Evolutionary conservation across 78 protist genomes (phyloP).

Genomic region (Bodo saltans): DNA sequence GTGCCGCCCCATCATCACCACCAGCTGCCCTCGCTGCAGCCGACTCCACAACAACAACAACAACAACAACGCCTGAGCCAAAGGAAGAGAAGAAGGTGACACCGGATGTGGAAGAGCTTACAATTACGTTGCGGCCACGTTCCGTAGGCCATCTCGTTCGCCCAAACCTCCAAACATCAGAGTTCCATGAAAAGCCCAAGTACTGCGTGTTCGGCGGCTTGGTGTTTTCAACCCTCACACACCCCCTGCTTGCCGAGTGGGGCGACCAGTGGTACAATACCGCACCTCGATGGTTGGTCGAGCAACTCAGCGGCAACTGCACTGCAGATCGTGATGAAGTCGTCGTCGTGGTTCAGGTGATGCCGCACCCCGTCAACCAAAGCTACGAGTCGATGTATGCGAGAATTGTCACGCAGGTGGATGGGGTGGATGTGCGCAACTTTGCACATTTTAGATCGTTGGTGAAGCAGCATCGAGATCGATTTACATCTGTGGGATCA

Average conservation of each 20-base stretch:
- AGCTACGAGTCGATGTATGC: conserved; percentile 35
- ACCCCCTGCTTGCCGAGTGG: conserved; percentile 55
- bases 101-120: conserved; percentile 34
- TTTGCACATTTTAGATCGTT: neutral
- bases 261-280: conserved; percentile 44
- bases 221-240: conserved; percentile 50
- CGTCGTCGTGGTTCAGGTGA: conserved; percentile 52
- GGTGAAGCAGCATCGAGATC: neutral
- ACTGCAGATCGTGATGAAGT: neutral
- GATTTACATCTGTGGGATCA: no score
- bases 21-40: no score
- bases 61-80: no score
- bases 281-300: conserved; percentile 33
- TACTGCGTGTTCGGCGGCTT: conserved; percentile 62
- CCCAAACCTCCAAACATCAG: conserved; percentile 34
- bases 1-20: no score
- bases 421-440: neutral
- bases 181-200: conserved; percentile 31
- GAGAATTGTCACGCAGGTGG: conserved; percentile 10
- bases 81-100: no score
- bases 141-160: conserved; percentile 33
- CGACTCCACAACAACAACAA: no score
- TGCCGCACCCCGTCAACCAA: conserved; percentile 41
- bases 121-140: conserved; percentile 3
- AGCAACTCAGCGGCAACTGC: neutral